These are phyloP conservation scores for Magnaporthales sp. DNA, from an alignment of 2,329 filamentous ascomycete species.

Conservation along the genomic window DNA sequence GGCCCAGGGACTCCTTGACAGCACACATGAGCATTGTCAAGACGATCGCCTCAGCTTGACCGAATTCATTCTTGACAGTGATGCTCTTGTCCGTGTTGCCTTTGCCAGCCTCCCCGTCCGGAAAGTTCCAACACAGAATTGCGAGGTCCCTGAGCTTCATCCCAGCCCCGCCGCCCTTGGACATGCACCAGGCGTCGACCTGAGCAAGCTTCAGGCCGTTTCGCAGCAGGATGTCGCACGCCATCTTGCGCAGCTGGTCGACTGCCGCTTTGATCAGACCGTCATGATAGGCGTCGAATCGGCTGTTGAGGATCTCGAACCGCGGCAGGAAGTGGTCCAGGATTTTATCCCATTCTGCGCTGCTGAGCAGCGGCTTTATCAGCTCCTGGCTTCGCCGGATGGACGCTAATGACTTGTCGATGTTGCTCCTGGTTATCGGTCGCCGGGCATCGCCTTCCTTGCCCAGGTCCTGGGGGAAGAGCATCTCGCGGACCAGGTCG, in stretches of 20 bases:
- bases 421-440: not conserved
- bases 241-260: conserved; percentile 1
- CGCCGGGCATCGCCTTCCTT: not conserved
- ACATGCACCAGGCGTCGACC: not conserved
- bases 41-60: not conserved
- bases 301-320: not conserved
- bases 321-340: not conserved
- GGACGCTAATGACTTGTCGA: not conserved
- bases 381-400: not conserved
- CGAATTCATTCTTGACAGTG: not conserved
- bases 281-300: not conserved
- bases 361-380: not conserved
- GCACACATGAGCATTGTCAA: not conserved
- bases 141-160: not conserved
- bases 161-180: not conserved
- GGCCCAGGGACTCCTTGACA: not conserved
- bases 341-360: not conserved
- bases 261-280: not conserved
- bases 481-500: not conserved
- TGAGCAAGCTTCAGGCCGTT: not conserved
- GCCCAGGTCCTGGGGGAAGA: not conserved
- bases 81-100: not conserved
- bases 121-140: not conserved
- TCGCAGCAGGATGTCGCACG: not conserved
- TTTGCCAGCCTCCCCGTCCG: not conserved